Evolutionary conservation across 495 filamentous ascomycete species (phyloP), one percentile per base, ranked within the genome.

Genomic region (Pseudotulostoma volvatum): DNA sequence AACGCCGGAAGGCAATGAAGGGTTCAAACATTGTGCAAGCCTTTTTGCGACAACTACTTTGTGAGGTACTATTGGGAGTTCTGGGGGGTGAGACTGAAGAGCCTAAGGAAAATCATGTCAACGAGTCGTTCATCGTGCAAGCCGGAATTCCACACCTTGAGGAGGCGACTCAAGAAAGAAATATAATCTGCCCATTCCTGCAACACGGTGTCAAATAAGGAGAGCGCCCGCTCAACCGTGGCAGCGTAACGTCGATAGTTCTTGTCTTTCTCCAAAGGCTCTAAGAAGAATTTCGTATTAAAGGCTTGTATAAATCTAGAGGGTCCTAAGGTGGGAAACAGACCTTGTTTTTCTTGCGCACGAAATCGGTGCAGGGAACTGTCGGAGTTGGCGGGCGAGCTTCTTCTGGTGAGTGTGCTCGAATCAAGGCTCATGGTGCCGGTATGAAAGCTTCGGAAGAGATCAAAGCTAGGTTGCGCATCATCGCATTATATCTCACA

Each of bases 121-220:
- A 11, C 5, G 11, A 5, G 11, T 5, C 23, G 11, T 11, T 11
- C 5, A 11, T 28, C 33, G 7, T 21, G 19, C 44, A 13, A 31
- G 43, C 17, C 18, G 38, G 18, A 37, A 44, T 33, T 38, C 18
- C 55, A 44, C 48, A 88, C 87, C 75, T 95, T 97, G 38, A 95
- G 63, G 17, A 97, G 65, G 23, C 90, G 77, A 49, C 79, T 85
- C 21, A 99, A 67, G 54, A 96, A 96, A 7, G 88, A 93, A 52
- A 99, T 96, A 52, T 99, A 99, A 55, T 99, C 90, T 23, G 92
- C 88, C 90, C 90, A 99, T 74, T 96, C 90, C 58, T 95, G 84
- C 45, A 94, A 65, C 35, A 84, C 75, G 15, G 79, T 86, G 59
- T 99, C 90, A 60, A 95, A 99, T 18, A 93, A 62, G 18, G 82